phyloP scores from a whole-genome alignment of 768 basidiomycete species.

The Lentinula boryana region DNA sequence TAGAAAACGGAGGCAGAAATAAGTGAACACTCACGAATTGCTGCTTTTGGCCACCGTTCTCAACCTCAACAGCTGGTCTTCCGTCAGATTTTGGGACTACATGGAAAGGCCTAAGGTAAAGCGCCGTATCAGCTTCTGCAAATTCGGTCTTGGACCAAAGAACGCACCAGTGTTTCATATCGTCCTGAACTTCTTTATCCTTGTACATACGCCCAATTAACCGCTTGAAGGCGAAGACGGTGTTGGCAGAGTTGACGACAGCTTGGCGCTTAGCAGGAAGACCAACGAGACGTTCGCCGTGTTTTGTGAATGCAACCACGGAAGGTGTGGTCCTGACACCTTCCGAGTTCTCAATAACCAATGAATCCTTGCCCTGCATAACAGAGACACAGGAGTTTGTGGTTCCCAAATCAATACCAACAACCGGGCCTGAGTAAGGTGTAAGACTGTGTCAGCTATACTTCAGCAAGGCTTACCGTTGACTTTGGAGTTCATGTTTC shows the following conservation, averaged over 20 bases:
- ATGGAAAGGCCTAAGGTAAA: conserved; percentile 64
- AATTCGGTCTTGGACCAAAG: too few relatives aligned
- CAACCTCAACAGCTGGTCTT: conserved; percentile 77
- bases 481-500: conserved; percentile 89
- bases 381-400: conserved; percentile 90
- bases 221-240: conserved; percentile 91
- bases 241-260: conserved; percentile 92
- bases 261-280: conserved; percentile 97
- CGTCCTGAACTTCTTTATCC: conserved; percentile 91
- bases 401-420: conserved; percentile 96
- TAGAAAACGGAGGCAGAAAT: too few relatives aligned
- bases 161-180: conserved; percentile 75
- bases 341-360: conserved; percentile 96
- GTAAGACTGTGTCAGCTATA: not conserved
- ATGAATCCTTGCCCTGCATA: conserved; percentile 93
- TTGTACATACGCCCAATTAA: conserved; percentile 90
- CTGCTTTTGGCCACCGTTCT: conserved; percentile 81
- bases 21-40: conserved; percentile 50
- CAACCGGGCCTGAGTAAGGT: conserved; percentile 55
- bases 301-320: conserved; percentile 97
- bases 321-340: conserved; percentile 98
- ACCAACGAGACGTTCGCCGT: conserved; percentile 94
- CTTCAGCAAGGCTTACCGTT: conserved; percentile 46
- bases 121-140: not conserved
- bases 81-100: conserved; percentile 69